phyloP scores from a whole-genome alignment of 169 alveolate genomes.

The Theileria annulata region DNA sequence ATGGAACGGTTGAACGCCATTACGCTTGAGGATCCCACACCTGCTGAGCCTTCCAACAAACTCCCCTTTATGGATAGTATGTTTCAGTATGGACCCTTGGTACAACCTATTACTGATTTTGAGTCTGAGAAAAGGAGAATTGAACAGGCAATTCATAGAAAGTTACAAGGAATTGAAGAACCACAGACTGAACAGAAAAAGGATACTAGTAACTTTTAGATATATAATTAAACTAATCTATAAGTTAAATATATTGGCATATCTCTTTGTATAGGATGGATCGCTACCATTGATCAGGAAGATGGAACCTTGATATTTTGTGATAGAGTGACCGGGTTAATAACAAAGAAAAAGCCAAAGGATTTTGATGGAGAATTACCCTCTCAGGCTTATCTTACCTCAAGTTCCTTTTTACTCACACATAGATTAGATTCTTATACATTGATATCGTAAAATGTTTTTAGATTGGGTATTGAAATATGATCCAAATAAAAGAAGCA shows the following conservation, averaged over 20 bases:
- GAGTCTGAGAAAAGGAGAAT: slow-evolving; percentile 45
- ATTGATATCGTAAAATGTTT: not conserved
- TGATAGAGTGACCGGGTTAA: slow-evolving; percentile 49
- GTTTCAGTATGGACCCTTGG: slow-evolving; percentile 14
- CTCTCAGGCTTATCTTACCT: slow-evolving; percentile 38
- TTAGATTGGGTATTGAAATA: slow-evolving; percentile 60
- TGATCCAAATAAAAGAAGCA: slow-evolving; percentile 50
- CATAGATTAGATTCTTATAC: not conserved
- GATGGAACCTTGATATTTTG: slow-evolving; percentile 56
- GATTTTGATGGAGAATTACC: slow-evolving; percentile 61
- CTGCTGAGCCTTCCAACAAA: not conserved
- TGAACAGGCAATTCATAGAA: slow-evolving; percentile 17
- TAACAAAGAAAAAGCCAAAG: slow-evolving; percentile 53
- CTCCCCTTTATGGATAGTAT: not conserved
- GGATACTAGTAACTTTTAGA: not conserved
- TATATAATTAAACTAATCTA: not conserved
- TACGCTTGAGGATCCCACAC: slow-evolving; percentile 59
- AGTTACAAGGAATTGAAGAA: slow-evolving; percentile 30
- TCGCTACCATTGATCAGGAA: slow-evolving; percentile 51
- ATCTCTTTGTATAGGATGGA: slow-evolving; percentile 37
- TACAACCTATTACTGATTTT: slow-evolving; percentile 40
- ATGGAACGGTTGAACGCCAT: slow-evolving; percentile 64
- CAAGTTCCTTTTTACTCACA: slow-evolving; percentile 25
- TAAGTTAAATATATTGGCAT: not conserved
- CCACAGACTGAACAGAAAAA: slow-evolving; percentile 7